Base-by-base conservation (phyloP, 2,329 filamentous ascomycete species). In the Pseudogymnoascus sp. region DNA sequence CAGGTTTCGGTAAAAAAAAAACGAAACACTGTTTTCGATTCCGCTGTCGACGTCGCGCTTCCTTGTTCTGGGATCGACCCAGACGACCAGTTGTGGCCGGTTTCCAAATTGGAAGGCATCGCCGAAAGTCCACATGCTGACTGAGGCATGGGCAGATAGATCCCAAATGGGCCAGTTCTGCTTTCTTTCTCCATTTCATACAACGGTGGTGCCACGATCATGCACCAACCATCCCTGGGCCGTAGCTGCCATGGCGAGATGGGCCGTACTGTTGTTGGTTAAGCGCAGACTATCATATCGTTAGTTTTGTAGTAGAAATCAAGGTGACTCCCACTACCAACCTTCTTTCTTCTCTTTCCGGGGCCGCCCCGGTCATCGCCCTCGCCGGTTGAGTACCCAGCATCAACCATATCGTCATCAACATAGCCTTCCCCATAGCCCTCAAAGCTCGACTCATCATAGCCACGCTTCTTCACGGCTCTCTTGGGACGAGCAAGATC, bases 381-480 rank as follows among this genome's bases (percentile, higher is more conserved):
- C 68, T 89, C 88, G 64, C 86, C 88, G 21, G 88, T 90, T 21
- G 87, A 90, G 70, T 91, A 88, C n/a, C 84, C 85, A 14, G 77
- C 78, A 11, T 83, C 86, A 63, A 80, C 84, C 7, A 73, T 74
- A 66, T 88, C 88, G 67, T 90, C 88, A 66, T 91, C 88, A 8
- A 82, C 82, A 68, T 81, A 91, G 36, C 87, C 86, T 68, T 91
- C 88, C 49, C 84, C 83, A 70, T 92, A 92, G 43, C 89, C 89
- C 69, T 89, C 86, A 71, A 84, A 93, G 69, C 87, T 90, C 69
- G 81, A 83, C 67, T 93, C 89, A 40, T 87, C 86, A 72, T 92
- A 93, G 66, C 86, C 84, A 59, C 90, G 83, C 79, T 92, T 92
- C 78, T 89, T 90, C 66, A 84, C 81, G 63, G 80, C 78, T 59